phyloP scores from a whole-genome alignment of 2,329 filamentous ascomycete genomes.

The Epichloe hybrida region DNA sequence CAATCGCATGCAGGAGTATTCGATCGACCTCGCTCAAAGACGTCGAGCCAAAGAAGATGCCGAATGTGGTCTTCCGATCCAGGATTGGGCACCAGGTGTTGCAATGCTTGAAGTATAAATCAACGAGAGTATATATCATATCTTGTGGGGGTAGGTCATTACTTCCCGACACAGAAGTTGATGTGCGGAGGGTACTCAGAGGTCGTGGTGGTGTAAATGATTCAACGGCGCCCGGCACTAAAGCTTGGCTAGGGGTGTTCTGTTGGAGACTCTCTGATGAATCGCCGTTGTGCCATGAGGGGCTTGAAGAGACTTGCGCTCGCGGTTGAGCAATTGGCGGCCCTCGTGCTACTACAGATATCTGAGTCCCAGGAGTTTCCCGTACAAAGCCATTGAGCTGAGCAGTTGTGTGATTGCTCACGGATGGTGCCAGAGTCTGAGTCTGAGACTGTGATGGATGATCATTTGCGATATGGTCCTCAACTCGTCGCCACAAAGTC shows the following conservation, averaged over 20 bases:
- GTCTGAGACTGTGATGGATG: slow-evolving; percentile 13
- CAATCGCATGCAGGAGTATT: slow-evolving; percentile 29
- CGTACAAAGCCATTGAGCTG: slow-evolving; percentile 15
- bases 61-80: slow-evolving; percentile 28
- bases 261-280: slow-evolving; percentile 15
- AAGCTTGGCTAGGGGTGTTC: not conserved
- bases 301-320: slow-evolving; percentile 26
- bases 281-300: slow-evolving; percentile 15
- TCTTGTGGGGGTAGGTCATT: slow-evolving; percentile 45
- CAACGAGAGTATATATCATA: slow-evolving; percentile 43
- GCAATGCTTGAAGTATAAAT: slow-evolving; percentile 50
- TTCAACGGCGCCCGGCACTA: not conserved
- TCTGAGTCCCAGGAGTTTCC: slow-evolving; percentile 11
- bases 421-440: slow-evolving; percentile 19
- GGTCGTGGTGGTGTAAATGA: slow-evolving; percentile 1
- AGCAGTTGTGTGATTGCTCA: slow-evolving; percentile 21
- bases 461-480: slow-evolving; percentile 26
- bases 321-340: slow-evolving; percentile 18
- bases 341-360: slow-evolving; percentile 9
- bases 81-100: slow-evolving; percentile 43
- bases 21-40: slow-evolving; percentile 25
- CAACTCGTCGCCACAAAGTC: slow-evolving; percentile 27
- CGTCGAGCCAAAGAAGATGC: slow-evolving; percentile 26
- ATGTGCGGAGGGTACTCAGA: slow-evolving; percentile 7
- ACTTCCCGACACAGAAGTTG: slow-evolving; percentile 22